phyloP scores from a whole-genome alignment of 202 grass and related monocot genomes.

The Setaria italica region DNA sequence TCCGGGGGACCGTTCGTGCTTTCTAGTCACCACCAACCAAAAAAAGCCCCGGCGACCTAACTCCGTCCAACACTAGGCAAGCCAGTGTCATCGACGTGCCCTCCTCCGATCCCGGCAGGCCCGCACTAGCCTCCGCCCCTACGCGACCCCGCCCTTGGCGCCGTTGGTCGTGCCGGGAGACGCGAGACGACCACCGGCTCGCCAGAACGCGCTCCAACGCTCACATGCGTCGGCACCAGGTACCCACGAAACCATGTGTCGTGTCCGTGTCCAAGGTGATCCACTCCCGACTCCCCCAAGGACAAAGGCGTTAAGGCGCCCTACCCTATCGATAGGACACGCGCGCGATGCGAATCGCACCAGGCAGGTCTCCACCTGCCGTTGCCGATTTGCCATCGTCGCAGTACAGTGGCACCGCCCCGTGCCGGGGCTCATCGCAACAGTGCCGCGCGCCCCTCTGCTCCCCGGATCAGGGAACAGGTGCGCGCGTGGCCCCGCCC shows the following conservation, averaged over 20 bases:
- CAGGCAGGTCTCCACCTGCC: background rate
- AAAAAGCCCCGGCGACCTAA: constrained; percentile 29
- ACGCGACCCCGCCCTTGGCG: background rate
- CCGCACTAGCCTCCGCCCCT: background rate
- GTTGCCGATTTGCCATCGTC: background rate
- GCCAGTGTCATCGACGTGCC: background rate
- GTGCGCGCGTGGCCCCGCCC: constrained; percentile 35
- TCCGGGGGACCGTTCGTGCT: constrained; percentile 1
- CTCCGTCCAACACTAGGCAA: background rate
- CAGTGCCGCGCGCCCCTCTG: background rate
- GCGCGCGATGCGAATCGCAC: constrained; percentile 20
- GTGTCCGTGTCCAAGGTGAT: background rate
- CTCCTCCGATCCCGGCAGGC: background rate
- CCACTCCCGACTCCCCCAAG: background rate
- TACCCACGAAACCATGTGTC: background rate
- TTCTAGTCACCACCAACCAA: background rate
- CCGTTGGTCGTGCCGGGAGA: constrained; percentile 35
- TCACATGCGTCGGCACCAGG: constrained; percentile 13
- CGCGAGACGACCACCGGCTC: constrained; percentile 3
- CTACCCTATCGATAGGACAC: background rate
- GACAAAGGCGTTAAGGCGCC: background rate
- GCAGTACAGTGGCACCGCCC: background rate
- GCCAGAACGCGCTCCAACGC: too few species aligned
- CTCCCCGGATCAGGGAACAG: background rate
- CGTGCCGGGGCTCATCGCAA: background rate